Base-by-base conservation (phyloP, 192 early-diverging fungal genomes). In the Podila horticola region DNA sequence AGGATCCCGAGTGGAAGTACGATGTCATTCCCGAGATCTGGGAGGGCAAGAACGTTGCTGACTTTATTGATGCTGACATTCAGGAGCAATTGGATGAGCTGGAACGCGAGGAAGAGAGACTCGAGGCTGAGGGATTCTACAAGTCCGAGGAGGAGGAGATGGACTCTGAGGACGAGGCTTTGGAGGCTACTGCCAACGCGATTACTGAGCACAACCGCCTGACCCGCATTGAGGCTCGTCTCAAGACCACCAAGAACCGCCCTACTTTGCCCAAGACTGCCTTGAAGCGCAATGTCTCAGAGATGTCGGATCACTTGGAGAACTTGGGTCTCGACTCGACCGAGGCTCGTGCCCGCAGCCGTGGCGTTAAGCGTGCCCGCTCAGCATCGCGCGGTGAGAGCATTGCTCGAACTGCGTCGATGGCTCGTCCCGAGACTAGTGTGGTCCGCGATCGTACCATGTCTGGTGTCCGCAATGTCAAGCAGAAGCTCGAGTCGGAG, bases 41-140 rank as follows among this genome's bases (percentile, higher is more conserved):
- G 91, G 92, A 99, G 75, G 97, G 97, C 75, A 95, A 96, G 88
- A 99, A 99, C 86, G 90, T 99, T 38, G 95, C 96, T 24, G 98
- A 99, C 88, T 99, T 99, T 84, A 87, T 99, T 81, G 98, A 99
- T 87, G 88, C 97, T 33, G 96, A 99, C 6, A 99, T 99, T 83
- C 96, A 96, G 74, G 95, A 97, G 83, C 93, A 94, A 75, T 85
- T 99, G 71, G 97, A 95, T 28, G 96, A 92, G 69, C 89, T 99
- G 38, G 97, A 99, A 83, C 91, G 93, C 71, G 98, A 99, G 84
- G 98, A 99, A 87, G 97, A 98, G 86, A 87, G 92, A 60, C 86
- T 99, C 29, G 92, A 90, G n/a, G 92, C 94, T 50, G 94, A 98
- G 84, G 97, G 97, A 31, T 92, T 95, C 84, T 99, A 99, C 86